Evolutionary conservation across 768 basidiomycete genomes (phyloP).

Genomic region (Phlegmacium glaucopus): DNA sequence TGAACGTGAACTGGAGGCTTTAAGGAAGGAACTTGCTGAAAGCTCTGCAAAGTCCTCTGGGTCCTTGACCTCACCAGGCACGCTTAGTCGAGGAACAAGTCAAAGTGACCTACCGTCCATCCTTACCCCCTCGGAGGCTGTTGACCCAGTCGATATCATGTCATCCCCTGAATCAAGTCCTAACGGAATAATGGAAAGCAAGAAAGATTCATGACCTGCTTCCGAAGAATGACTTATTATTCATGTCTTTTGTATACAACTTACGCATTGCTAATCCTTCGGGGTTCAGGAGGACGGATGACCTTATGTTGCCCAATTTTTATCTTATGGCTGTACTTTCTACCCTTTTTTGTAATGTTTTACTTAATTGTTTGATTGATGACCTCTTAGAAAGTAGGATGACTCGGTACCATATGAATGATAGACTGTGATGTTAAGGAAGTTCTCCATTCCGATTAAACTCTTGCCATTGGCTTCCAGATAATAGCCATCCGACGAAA

Average conservation of each 20-base stretch:
- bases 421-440: not conserved
- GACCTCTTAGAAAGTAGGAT: too few relatives aligned
- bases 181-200: conserved; percentile 3
- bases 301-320: too few relatives aligned
- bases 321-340: not conserved
- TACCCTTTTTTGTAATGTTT: not conserved
- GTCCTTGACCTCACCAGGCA: conserved; percentile 45
- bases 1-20: conserved; percentile 85
- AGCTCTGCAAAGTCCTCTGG: conserved; percentile 40
- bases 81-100: conserved; percentile 31
- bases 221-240: conserved; percentile 1
- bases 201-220: conserved; percentile 22
- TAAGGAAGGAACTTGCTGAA: conserved; percentile 88
- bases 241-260: conserved; percentile 7
- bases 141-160: not conserved
- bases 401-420: too few relatives aligned
- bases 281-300: too few relatives aligned
- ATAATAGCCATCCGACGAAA: conserved; percentile 63
- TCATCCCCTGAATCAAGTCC: too few relatives aligned
- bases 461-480: conserved; percentile 49
- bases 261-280: not conserved
- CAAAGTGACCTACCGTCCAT: conserved; percentile 36
- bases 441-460: conserved; percentile 32
- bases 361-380: not conserved
- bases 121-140: conserved; percentile 6